Percentiles rank a stretch among this genome's conserved stretches.
Conservation (phyloP, 2,329 filamentous ascomycete species). For the Seiridium unicorne region DNA sequence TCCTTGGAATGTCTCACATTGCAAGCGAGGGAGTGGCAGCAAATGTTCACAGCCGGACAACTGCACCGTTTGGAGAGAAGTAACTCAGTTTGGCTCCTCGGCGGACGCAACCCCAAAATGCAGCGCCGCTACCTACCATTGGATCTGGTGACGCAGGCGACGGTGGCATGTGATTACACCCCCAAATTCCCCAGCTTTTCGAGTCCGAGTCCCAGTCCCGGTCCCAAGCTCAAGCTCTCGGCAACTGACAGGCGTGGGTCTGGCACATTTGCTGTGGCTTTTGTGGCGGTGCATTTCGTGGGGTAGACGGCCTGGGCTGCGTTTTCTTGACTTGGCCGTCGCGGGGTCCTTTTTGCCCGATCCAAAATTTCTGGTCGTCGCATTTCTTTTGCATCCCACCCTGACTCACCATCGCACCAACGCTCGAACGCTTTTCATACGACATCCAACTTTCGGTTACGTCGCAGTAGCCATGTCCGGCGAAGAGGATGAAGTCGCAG, state of each 20-base stretch:
- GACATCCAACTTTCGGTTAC: not conserved
- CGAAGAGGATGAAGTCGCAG: conserved; percentile 55
- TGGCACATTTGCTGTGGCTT: not conserved
- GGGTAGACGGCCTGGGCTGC: not conserved
- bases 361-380: not conserved
- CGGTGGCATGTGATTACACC: conserved; percentile 11
- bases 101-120: conserved; percentile 1
- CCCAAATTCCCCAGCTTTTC: conserved; percentile 4
- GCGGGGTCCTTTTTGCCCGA: not conserved
- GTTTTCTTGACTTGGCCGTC: not conserved
- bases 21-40: too few relatives aligned
- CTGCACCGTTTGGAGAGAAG: too few relatives aligned
- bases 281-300: conserved; percentile 1
- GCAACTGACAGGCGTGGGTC: not conserved
- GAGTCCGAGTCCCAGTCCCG: not conserved
- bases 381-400: not conserved
- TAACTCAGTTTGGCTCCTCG: not conserved
- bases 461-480: conserved; percentile 50
- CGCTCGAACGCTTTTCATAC: not conserved
- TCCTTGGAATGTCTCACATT: not conserved
- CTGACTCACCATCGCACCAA: not conserved
- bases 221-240: not conserved
- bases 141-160: conserved; percentile 7
- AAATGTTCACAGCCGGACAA: too few relatives aligned
- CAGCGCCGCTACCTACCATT: conserved; percentile 3